Base-by-base conservation (phyloP, 176 grass and related monocot genomes). In the Bothriochloa decipiens region DNA sequence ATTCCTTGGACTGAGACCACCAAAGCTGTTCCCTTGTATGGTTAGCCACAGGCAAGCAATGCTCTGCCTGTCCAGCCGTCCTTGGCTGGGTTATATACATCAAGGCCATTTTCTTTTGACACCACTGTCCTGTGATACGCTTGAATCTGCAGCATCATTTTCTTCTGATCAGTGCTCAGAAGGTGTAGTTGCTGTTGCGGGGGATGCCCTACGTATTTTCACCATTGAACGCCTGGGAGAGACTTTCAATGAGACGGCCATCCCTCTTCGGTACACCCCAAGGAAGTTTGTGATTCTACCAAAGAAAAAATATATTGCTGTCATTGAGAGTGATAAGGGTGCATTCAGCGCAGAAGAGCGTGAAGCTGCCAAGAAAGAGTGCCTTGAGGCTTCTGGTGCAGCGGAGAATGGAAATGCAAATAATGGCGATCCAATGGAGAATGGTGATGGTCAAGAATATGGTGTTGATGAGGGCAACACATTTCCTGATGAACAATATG, bases 81-180 rank as follows among this genome's bases (percentile, higher is more conserved):
- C 93, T 37, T 99, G 91, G 96, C 91, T 96, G 13, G 93, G 96
- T 43, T 99, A 99, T 71, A 99, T 99, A 87, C 93, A 99, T 88
- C 93, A 96, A 83, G 96, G 96, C 0, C 96, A 95, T 75, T 99
- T 99, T 77, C 94, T 99, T 78, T 72, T 99, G 53, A 99, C 96
- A 69, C 96, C 96, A 43, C 53, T 99, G 35, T 99, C 96, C 22
- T 99, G 94, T 3, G 96, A 99, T 63, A 96, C 93, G 14, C 93
- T 99, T 11, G 96, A 99, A 84, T 99, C 94, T 89, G 96, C 96
- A 10, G 91, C 93, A 3, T 94, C 93, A 1, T 99, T 99, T 86
- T 91, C 96, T 88, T 99, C 93, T 28, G 96, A 99, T 85, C 93
- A 99, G 86, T 99, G 96, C 77, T 92, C 93, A 26, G 96, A 96